Base-by-base conservation (phyloP, 225 moss, liverwort and hornwort species). In the Antitrichia curtipendula region DNA sequence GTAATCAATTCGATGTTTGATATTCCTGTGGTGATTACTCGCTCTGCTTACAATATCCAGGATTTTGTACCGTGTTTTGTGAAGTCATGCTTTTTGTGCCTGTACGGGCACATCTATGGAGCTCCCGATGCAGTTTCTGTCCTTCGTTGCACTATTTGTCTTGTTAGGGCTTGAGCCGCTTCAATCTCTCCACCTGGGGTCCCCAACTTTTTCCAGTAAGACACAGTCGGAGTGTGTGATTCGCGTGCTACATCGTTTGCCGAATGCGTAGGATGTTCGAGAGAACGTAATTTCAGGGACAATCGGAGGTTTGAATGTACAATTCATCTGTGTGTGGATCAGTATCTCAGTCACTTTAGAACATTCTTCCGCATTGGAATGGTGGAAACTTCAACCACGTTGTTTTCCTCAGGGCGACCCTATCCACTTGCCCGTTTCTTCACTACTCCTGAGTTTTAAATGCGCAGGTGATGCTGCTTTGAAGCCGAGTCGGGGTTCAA, bases 261-360 rank as follows among this genome's bases (percentile, higher is more conserved):
- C 13, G 31, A 54, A 1, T 69, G 54, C 65, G 29, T 40, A 54
- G 69, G 68, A 9, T 31, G 31, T 53, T 66, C 28, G 3, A 2
- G 6, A 5, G 6, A 82, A 0, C 3, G 3, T 15, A 40, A 40
- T 62, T 34, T 8, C 2, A 24, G 0, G 10, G 7, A 19, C 18
- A 32, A 53, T 13, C 15, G n/a, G 21, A 14, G 13, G 41, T 40
- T 74, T 1, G 52, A 58, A 74, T 74, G 21, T 41, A 22, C 3
- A 69, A 40, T 54, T 41, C 53, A 9, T 31, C 40, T 21, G 31
- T 53, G 6, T 68, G 13, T 68, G 13, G n/a, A 57, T 36, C 81
- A 13, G 19, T 50, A 29, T 18, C 3, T 18, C 65, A 25, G 14
- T 41, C 11, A 7, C 78, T 56, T 43, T 29, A 1, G 40, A 41